phyloP scores from a whole-genome alignment of 1,139 yeast genomes.

The Candida glucosophila region DNA sequence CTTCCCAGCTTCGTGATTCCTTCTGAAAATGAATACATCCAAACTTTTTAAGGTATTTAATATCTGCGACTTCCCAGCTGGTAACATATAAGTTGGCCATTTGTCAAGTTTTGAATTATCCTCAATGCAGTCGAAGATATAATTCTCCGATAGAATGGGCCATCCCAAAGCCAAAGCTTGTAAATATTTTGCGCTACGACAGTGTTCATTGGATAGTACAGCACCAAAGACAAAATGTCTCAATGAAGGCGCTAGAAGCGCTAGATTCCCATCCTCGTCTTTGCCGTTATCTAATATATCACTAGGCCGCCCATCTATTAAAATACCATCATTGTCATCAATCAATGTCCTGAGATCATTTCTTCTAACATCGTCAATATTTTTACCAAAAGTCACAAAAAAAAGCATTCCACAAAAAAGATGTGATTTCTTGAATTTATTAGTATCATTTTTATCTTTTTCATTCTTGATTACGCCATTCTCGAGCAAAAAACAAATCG shows the following conservation, averaged over 20 bases:
- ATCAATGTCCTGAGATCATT: constrained; percentile 27
- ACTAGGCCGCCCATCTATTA: constrained; percentile 41
- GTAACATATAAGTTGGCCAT: constrained; percentile 55
- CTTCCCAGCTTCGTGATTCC: constrained; percentile 14
- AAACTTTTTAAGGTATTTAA: constrained; percentile 28
- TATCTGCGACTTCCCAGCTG: constrained; percentile 56
- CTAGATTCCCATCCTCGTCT: constrained; percentile 8
- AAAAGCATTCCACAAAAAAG: constrained; percentile 21
- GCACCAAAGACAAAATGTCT: constrained; percentile 47
- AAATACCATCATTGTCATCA: constrained; percentile 42
- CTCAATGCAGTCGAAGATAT: constrained; percentile 45
- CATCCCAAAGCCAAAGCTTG: constrained; percentile 83
- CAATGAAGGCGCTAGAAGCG: constrained; percentile 9
- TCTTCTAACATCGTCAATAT: constrained; percentile 29
- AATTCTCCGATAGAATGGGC: constrained; percentile 69
- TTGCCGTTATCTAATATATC: constrained; percentile 17
- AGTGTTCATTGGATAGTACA: constrained; percentile 46
- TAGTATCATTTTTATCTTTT: constrained; percentile 1
- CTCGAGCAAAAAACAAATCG: not conserved
- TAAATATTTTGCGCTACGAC: constrained; percentile 69
- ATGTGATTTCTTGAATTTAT: not conserved
- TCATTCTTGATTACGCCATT: not conserved
- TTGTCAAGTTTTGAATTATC: constrained; percentile 12
- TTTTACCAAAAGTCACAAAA: constrained; percentile 20
- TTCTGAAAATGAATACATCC: constrained; percentile 32